phyloP scores from a whole-genome alignment of 352 stramenopile species.

The Thraustochytrium striatum region DNA sequence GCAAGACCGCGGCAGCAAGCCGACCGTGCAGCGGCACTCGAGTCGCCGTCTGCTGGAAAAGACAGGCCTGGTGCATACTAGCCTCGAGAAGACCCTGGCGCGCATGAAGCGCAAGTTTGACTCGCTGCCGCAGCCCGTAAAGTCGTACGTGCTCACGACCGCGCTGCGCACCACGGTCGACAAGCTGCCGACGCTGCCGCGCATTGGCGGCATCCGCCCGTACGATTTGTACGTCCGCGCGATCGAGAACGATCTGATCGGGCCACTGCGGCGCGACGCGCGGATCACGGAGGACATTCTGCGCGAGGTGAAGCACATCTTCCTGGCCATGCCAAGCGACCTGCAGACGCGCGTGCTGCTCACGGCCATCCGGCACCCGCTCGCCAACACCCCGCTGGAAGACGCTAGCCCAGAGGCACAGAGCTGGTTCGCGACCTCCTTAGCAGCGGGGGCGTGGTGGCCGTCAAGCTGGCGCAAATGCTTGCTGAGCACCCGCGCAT shows the following conservation, averaged over 20 bases:
- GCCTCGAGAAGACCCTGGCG: constrained; percentile 34
- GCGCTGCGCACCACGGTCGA: constrained; percentile 34
- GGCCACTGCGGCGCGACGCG: constrained; percentile 33
- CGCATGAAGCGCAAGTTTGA: constrained; percentile 45
- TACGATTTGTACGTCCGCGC: constrained; percentile 46
- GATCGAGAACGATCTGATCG: constrained; percentile 49
- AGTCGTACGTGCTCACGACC: constrained; percentile 13
- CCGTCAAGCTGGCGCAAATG: constrained; percentile 48
- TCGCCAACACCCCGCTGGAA: constrained; percentile 12
- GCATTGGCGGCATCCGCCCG: not conserved
- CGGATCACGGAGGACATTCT: constrained; percentile 48
- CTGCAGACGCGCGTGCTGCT: constrained; percentile 46
- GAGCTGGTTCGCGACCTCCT: constrained; percentile 46
- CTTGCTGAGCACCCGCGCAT: constrained; percentile 48
- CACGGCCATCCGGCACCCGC: constrained; percentile 22
- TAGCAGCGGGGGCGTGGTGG: constrained; percentile 41
- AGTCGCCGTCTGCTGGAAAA: constrained; percentile 25
- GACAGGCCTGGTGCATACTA: constrained; percentile 16
- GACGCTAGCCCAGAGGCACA: constrained; percentile 34
- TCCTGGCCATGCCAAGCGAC: constrained; percentile 36
- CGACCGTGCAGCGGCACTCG: not conserved
- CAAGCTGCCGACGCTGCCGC: constrained; percentile 34
- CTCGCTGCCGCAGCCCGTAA: constrained; percentile 2
- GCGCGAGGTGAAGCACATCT: constrained; percentile 41
- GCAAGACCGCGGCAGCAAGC: not conserved